Conservation (phyloP, 495 filamentous ascomycete species). For the Hypoxylon lienhwacheense region DNA sequence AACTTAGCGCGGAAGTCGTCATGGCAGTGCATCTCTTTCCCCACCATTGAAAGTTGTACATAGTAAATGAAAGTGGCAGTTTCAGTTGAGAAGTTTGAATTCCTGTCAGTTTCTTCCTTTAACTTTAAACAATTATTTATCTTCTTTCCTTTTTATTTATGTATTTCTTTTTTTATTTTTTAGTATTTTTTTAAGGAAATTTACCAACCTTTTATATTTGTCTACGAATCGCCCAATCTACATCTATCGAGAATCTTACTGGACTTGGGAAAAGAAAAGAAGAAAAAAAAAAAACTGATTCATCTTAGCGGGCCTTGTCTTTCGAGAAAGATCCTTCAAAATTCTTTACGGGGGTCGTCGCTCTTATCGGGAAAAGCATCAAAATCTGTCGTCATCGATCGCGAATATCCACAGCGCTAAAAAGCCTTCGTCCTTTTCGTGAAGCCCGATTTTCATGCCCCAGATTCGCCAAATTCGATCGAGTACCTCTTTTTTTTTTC, state of each 20-base stretch:
- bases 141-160: too few relatives aligned
- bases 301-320: conserved; percentile 2
- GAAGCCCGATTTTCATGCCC: conserved; percentile 30
- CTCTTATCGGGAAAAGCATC: conserved; percentile 32
- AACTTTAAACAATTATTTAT: too few relatives aligned
- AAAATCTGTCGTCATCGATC: conserved; percentile 38
- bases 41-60: conserved; percentile 17
- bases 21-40: conserved; percentile 25
- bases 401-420: conserved; percentile 11
- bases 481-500: conserved; percentile 12
- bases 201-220: too few relatives aligned
- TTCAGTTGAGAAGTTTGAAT: conserved; percentile 9
- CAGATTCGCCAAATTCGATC: conserved; percentile 18
- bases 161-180: too few relatives aligned
- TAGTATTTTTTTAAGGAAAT: too few relatives aligned
- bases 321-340: conserved; percentile 13
- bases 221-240: too few relatives aligned
- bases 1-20: conserved; percentile 27
- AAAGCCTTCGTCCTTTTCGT: too few relatives aligned
- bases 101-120: conserved; percentile 1
- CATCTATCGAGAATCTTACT: too few relatives aligned
- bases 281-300: too few relatives aligned
- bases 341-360: conserved; percentile 18
- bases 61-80: too few relatives aligned
- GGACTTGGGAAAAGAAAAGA: too few relatives aligned